Percentiles rank a stretch among this genome's conserved stretches.
These are phyloP conservation scores for Coemansia sp. DNA, from an alignment of 192 early-diverging fungal genomes.

Conservation along the genomic window DNA sequence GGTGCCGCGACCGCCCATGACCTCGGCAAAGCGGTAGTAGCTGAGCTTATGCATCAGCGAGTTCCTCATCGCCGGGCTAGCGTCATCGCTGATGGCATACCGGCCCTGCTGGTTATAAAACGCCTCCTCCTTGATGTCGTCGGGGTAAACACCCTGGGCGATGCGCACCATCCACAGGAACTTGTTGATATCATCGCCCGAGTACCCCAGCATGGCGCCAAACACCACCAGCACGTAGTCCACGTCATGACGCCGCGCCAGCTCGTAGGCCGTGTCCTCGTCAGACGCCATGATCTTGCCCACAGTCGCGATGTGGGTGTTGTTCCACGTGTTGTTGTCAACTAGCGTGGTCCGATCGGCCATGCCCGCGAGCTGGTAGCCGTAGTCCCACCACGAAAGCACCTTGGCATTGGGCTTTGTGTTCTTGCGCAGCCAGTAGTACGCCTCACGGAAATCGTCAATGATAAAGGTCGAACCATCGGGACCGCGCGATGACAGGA, in stretches of 20 bases:
- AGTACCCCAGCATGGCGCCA: constrained; percentile 95
- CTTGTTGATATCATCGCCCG: constrained; percentile 99
- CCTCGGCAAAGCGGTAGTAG: constrained; percentile 92
- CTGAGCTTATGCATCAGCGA: constrained; percentile 97
- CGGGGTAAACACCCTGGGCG: constrained; percentile 94
- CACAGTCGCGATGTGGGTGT: constrained; percentile 99
- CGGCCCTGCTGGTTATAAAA: constrained; percentile 90
- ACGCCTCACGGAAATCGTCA: constrained; percentile 99
- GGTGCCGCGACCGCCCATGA: constrained; percentile 70
- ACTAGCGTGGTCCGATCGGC: constrained; percentile 94
- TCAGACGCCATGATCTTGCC: constrained; percentile 89
- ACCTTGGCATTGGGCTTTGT: constrained; percentile 89
- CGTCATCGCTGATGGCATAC: constrained; percentile 89
- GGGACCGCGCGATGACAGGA: constrained; percentile 78
- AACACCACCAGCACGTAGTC: constrained; percentile 97
- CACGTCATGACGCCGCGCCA: constrained; percentile 91
- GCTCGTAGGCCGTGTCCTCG: constrained; percentile 90
- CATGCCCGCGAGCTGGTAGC: constrained; percentile 99
- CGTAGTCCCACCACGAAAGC: constrained; percentile 99
- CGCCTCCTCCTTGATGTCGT: constrained; percentile 82
- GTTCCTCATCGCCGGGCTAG: constrained; percentile 85
- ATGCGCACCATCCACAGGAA: constrained; percentile 99
- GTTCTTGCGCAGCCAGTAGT: constrained; percentile 99
- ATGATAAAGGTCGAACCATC: constrained; percentile 97
- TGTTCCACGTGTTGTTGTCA: constrained; percentile 99